These are phyloP conservation scores for Echria macrotheca DNA, from an alignment of 495 filamentous ascomycete species.

Conservation along the genomic window DNA sequence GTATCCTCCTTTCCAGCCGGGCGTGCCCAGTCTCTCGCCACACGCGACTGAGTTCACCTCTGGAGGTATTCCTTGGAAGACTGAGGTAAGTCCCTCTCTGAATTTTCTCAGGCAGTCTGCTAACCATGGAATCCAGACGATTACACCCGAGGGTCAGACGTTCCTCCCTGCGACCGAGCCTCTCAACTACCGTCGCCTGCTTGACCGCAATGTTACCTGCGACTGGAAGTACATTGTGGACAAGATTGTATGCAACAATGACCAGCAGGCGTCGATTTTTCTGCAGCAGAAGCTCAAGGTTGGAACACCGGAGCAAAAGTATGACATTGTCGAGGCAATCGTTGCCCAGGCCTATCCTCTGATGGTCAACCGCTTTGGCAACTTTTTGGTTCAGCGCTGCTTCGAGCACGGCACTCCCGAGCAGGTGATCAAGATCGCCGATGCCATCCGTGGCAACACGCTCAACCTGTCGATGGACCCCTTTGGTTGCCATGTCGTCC, in stretches of 20 bases:
- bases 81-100: constrained; percentile 39
- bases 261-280: constrained; percentile 98
- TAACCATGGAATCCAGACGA: constrained; percentile 29
- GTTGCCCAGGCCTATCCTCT: constrained; percentile 91
- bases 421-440: constrained; percentile 90
- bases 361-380: constrained; percentile 98
- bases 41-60: constrained; percentile 77
- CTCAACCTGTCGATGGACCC: constrained; percentile 95
- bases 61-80: constrained; percentile 41
- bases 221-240: constrained; percentile 99
- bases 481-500: constrained; percentile 96
- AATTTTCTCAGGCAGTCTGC: not conserved
- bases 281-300: constrained; percentile 98
- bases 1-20: constrained; percentile 57
- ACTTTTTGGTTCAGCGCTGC: constrained; percentile 96
- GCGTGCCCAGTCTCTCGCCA: constrained; percentile 71
- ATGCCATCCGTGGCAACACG: constrained; percentile 91
- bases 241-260: constrained; percentile 98
- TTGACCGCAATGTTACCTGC: constrained; percentile 93
- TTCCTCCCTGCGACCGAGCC: constrained; percentile 86
- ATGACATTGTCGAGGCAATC: constrained; percentile 93
- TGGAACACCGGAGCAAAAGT: constrained; percentile 90
- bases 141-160: constrained; percentile 58
- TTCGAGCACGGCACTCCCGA: constrained; percentile 97
- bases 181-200: constrained; percentile 91